Conservation (phyloP, 2,329 filamentous ascomycete species). For the Fusarium sp. region DNA sequence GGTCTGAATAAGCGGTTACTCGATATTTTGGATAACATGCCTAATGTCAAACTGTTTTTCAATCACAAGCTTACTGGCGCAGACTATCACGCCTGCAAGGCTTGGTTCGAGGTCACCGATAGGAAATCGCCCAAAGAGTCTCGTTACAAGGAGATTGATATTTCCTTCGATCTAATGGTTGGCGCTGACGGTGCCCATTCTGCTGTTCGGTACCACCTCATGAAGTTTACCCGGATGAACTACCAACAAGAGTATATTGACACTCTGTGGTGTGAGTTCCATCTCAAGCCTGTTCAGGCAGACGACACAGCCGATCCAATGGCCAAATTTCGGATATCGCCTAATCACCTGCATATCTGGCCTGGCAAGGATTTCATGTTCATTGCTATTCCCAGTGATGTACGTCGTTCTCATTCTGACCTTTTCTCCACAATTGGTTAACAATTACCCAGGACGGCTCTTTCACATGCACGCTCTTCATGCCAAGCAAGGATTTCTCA, state of each 20-base stretch:
- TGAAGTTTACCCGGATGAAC: slow-evolving; percentile 93
- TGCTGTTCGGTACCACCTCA: slow-evolving; percentile 88
- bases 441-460: slow-evolving; percentile 75
- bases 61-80: slow-evolving; percentile 93
- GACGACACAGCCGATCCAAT: slow-evolving; percentile 48
- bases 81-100: slow-evolving; percentile 81
- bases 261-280: slow-evolving; percentile 97
- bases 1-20: slow-evolving; percentile 86
- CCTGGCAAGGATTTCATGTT: slow-evolving; percentile 96
- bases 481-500: slow-evolving; percentile 77
- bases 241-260: slow-evolving; percentile 97
- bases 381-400: slow-evolving; percentile 87
- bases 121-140: slow-evolving; percentile 51
- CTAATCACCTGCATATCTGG: slow-evolving; percentile 98
- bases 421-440: background rate
- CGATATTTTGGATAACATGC: slow-evolving; percentile 82
- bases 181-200: slow-evolving; percentile 97
- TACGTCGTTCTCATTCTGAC: slow-evolving; percentile 53
- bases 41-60: slow-evolving; percentile 93
- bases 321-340: slow-evolving; percentile 80
- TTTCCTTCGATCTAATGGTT: slow-evolving; percentile 91
- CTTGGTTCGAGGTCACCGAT: slow-evolving; percentile 82
- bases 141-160: slow-evolving; percentile 78
- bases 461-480: slow-evolving; percentile 95
- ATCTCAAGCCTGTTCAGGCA: slow-evolving; percentile 69